Conservation (phyloP, 2,329 filamentous ascomycete species). For the Stachybotrys echinatus region DNA sequence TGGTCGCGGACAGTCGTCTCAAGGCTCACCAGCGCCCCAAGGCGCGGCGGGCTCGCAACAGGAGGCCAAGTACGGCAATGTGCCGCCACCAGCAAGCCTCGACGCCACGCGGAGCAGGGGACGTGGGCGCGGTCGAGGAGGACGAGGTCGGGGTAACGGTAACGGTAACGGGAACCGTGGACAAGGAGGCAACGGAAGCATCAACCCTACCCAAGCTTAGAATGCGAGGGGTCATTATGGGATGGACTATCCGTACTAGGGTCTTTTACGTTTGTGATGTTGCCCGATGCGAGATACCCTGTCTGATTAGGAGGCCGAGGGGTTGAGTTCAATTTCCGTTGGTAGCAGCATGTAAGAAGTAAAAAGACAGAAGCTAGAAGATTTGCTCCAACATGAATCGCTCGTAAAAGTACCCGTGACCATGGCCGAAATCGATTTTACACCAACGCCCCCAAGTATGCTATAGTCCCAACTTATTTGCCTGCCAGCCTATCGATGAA, state of each 20-base stretch:
- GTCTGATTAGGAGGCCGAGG: too few species aligned
- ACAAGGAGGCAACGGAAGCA: slow-evolving; percentile 21
- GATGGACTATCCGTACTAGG: neutral
- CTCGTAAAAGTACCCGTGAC: too few species aligned
- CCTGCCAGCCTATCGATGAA: too few species aligned
- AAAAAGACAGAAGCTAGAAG: too few species aligned
- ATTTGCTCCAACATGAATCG: too few species aligned
- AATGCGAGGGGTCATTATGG: neutral
- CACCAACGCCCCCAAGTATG: too few species aligned
- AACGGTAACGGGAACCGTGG: slow-evolving; percentile 21
- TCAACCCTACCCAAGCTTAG: neutral
- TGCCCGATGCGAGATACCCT: neutral
- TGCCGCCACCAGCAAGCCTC: slow-evolving; percentile 56
- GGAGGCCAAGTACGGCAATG: slow-evolving; percentile 42
- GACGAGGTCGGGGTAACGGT: slow-evolving; percentile 28
- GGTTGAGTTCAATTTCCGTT: too few species aligned
- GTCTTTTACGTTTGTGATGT: neutral
- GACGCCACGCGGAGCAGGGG: slow-evolving; percentile 37
- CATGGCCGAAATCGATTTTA: too few species aligned
- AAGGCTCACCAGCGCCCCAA: slow-evolving; percentile 14
- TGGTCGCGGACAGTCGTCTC: slow-evolving; percentile 12
- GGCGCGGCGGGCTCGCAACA: slow-evolving; percentile 8
- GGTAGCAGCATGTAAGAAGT: too few species aligned
- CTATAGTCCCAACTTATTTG: too few species aligned
- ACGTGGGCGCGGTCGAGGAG: slow-evolving; percentile 33